phyloP scores from a whole-genome alignment of 352 stramenopile species.

The Phytophthora ohioensis region DNA sequence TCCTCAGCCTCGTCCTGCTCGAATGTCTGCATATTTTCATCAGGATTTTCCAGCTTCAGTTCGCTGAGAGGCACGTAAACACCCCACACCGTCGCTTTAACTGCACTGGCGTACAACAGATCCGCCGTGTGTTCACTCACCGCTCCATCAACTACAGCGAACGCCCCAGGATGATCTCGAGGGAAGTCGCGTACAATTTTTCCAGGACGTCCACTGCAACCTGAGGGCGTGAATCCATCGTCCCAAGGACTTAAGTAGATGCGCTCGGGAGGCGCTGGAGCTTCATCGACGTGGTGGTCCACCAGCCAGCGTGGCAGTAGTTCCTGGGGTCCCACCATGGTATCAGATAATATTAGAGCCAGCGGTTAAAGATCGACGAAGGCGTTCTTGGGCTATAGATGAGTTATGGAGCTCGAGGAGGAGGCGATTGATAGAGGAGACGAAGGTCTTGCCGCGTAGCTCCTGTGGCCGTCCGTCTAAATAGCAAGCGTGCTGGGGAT shows the following conservation, averaged over 20 bases:
- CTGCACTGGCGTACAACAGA: conserved; percentile 64
- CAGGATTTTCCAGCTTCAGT: conserved; percentile 27
- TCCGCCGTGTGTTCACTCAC: conserved; percentile 56
- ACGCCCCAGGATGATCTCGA: conserved; percentile 38
- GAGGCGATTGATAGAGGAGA: neutral
- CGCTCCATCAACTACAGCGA: conserved; percentile 58
- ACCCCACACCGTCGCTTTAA: conserved; percentile 68
- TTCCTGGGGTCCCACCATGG: conserved; percentile 36
- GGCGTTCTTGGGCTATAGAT: no score
- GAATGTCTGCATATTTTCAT: conserved; percentile 1
- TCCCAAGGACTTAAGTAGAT: conserved; percentile 50
- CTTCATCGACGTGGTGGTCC: conserved; percentile 24
- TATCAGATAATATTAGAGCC: conserved; percentile 8
- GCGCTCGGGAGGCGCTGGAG: conserved; percentile 24
- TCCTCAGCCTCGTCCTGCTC: conserved; percentile 27
- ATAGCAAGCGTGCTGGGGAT: no score
- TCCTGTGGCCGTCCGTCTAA: neutral
- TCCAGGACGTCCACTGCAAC: conserved; percentile 44
- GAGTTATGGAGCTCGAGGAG: neutral
- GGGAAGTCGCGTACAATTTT: conserved; percentile 61
- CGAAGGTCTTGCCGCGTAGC: neutral
- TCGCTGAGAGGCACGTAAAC: conserved; percentile 60
- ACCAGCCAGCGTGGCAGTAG: conserved; percentile 43
- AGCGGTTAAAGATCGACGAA: neutral
- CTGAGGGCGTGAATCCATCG: conserved; percentile 73